A percentile compares a stretch with the other conserved stretches of the same genome.
phyloP scores from a whole-genome alignment of 2,329 filamentous ascomycete genomes.

The Bertia moriformis region DNA sequence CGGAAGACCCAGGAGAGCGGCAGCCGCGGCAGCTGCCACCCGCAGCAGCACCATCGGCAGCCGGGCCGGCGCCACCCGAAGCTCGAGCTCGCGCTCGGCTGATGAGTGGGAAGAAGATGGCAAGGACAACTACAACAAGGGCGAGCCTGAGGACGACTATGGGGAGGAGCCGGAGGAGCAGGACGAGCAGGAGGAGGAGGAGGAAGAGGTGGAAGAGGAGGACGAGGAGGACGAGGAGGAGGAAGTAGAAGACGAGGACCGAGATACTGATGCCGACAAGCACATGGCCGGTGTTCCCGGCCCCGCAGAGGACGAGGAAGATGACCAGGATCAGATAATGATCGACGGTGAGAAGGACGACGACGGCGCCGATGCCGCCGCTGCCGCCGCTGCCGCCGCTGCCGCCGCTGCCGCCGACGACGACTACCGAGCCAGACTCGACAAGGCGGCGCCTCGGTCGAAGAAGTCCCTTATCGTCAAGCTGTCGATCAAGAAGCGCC shows the following conservation, averaged over 20 bases:
- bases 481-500: conserved; percentile 1
- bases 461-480: too few species aligned
- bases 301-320: conserved; percentile 21
- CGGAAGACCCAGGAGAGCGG: conserved; percentile 34
- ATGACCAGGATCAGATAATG: conserved; percentile 39
- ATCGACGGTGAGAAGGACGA: conserved; percentile 35
- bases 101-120: conserved; percentile 29
- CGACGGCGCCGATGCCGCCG: conserved; percentile 29
- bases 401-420: conserved; percentile 42
- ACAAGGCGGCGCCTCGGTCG: too few species aligned
- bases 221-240: conserved; percentile 31
- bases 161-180: conserved; percentile 62
- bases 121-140: conserved; percentile 49
- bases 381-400: too few species aligned
- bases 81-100: conserved; percentile 40
- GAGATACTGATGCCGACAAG: conserved; percentile 24
- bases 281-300: conserved; percentile 15
- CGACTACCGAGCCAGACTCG: conserved; percentile 13
- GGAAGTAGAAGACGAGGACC: conserved; percentile 18
- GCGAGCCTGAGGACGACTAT: conserved; percentile 60
- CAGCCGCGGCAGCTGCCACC: conserved; percentile 27
- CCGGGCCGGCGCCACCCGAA: conserved; percentile 24
- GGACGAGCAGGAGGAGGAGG: conserved; percentile 51
- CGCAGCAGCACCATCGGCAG: conserved; percentile 29
- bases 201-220: conserved; percentile 41